Evolutionary conservation across 495 filamentous ascomycete genomes (phyloP).

Genomic region (Xylaria grammica): DNA sequence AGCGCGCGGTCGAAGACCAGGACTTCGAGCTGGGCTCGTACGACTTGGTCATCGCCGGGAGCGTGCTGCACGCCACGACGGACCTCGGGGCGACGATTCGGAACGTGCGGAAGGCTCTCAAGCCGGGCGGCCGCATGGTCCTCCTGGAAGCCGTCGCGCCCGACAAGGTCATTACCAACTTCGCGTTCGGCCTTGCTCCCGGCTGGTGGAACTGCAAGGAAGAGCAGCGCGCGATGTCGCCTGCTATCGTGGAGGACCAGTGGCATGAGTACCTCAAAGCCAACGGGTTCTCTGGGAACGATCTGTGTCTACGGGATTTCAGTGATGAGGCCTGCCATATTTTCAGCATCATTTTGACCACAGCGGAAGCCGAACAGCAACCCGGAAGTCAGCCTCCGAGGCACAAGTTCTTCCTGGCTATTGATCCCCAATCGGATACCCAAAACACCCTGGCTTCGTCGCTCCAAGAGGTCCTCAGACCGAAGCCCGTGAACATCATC

Average conservation of each 20-base stretch:
- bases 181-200: conserved; percentile 50
- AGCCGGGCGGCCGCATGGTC: conserved; percentile 44
- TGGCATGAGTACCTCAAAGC: conserved; percentile 49
- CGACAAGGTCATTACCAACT: conserved; percentile 36
- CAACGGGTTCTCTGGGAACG: conserved; percentile 52
- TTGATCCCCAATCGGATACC: conserved; percentile 25
- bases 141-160: conserved; percentile 41
- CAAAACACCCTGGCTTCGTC: conserved; percentile 25
- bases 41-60: conserved; percentile 51
- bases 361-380: conserved; percentile 23
- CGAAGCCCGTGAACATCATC: conserved; percentile 8
- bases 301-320: conserved; percentile 38
- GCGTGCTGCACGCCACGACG: conserved; percentile 56
- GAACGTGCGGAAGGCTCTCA: conserved; percentile 44
- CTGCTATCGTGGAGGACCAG: conserved; percentile 39
- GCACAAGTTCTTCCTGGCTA: conserved; percentile 20
- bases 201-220: conserved; percentile 58
- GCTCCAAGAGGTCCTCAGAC: conserved; percentile 3
- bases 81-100: conserved; percentile 39
- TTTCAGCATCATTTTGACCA: conserved; percentile 50
- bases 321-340: conserved; percentile 34
- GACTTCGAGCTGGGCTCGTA: conserved; percentile 39
- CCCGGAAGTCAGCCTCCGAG: not conserved
- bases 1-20: conserved; percentile 33
- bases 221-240: conserved; percentile 33